These are phyloP conservation scores for Phytophthora meadii DNA, from an alignment of 352 stramenopile species.

Conservation along the genomic window DNA sequence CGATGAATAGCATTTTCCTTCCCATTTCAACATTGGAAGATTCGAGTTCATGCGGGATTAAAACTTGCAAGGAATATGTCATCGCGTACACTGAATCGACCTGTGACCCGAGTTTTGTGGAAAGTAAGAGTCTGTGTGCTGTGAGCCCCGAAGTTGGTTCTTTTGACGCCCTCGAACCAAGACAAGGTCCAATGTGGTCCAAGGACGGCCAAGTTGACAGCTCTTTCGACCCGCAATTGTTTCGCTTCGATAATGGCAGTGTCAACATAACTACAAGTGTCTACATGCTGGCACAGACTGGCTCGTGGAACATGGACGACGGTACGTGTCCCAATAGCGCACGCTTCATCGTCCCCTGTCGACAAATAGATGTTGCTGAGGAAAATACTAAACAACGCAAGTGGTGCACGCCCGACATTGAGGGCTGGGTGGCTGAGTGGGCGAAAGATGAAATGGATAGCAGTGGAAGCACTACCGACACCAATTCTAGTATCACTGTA, in stretches of 20 bases:
- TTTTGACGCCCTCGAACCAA: background rate
- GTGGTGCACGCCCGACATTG: background rate
- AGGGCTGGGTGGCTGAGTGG: background rate
- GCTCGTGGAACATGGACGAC: conserved; percentile 7
- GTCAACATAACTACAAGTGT: conserved; percentile 8
- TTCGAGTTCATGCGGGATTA: conserved; percentile 7
- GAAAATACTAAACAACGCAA: background rate
- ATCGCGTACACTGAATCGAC: conserved; percentile 18
- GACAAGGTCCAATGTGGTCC: background rate
- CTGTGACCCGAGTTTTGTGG: conserved; percentile 18
- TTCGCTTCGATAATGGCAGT: conserved; percentile 2
- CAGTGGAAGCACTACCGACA: no score
- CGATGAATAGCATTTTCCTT: conserved; percentile 38
- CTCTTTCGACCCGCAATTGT: conserved; percentile 39
- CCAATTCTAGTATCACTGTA: no score
- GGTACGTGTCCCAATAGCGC: conserved; percentile 10
- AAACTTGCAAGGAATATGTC: conserved; percentile 23
- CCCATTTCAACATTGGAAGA: conserved; percentile 5
- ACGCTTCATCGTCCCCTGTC: background rate
- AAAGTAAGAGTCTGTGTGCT: conserved; percentile 21
- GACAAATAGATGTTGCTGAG: background rate
- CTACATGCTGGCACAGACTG: conserved; percentile 25
- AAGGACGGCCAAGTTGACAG: conserved; percentile 22
- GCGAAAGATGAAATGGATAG: no score
- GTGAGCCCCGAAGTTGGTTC: conserved; percentile 1